phyloP scores from a whole-genome alignment of 148 eudicot genomes.

The Nepenthes mirabilis region DNA sequence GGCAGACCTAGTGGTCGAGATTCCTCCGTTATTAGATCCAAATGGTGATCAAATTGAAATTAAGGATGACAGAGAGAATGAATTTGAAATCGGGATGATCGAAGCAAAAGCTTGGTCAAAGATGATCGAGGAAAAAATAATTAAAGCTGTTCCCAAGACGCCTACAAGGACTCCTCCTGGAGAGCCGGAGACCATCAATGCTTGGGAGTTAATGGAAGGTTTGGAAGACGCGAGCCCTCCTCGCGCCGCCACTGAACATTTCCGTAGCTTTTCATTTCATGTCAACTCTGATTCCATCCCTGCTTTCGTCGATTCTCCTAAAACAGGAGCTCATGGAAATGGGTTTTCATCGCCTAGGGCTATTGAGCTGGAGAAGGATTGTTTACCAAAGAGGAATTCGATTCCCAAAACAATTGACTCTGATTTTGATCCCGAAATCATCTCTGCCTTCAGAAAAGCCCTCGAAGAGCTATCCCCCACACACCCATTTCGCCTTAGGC shows the following conservation, averaged over 20 bases:
- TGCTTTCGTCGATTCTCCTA: constrained; percentile 6
- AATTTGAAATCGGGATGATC: constrained; percentile 30
- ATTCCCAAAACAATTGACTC: constrained; percentile 22
- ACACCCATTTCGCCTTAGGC: constrained; percentile 33
- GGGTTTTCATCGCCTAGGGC: not conserved
- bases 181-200: constrained; percentile 74
- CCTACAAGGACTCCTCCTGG: constrained; percentile 70
- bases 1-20: too few species aligned
- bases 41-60: too few species aligned
- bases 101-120: constrained; percentile 86
- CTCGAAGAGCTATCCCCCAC: constrained; percentile 52
- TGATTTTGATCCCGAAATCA: constrained; percentile 65
- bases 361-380: constrained; percentile 4
- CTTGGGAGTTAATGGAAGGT: constrained; percentile 86
- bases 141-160: constrained; percentile 38
- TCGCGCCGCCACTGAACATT: constrained; percentile 26
- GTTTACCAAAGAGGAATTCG: not conserved
- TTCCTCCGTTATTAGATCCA: too few species aligned
- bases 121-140: constrained; percentile 66
- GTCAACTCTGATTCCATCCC: constrained; percentile 23
- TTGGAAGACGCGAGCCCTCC: constrained; percentile 63
- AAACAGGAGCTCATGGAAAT: not conserved
- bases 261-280: constrained; percentile 62
- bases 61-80: too few species aligned
- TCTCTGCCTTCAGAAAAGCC: constrained; percentile 48